These are phyloP conservation scores for Xylaria polymorpha DNA, from an alignment of 2,329 filamentous ascomycete species.

Conservation along the genomic window DNA sequence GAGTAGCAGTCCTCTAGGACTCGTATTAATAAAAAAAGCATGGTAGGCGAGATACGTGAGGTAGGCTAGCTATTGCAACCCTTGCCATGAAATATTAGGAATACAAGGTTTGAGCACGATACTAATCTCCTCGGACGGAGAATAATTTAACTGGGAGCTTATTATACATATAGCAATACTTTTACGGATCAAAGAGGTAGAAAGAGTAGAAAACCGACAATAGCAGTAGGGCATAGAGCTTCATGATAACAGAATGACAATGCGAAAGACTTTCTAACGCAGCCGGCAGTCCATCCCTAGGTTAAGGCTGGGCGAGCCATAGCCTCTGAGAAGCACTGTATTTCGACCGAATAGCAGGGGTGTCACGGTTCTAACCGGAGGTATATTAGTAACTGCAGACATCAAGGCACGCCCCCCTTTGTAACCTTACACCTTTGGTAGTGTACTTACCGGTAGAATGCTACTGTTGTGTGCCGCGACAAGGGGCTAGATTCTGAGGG, in stretches of 20 bases:
- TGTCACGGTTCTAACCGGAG: too few relatives aligned
- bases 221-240: too few relatives aligned
- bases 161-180: neutral
- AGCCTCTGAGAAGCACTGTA: neutral
- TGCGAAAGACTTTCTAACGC: neutral
- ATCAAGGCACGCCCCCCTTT: too few relatives aligned
- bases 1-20: neutral
- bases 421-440: too few relatives aligned
- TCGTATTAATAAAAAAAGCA: neutral
- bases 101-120: neutral
- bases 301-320: neutral
- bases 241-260: neutral
- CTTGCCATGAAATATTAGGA: neutral
- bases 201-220: neutral
- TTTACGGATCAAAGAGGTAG: too few relatives aligned
- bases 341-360: neutral
- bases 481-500: too few relatives aligned
- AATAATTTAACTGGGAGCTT: neutral
- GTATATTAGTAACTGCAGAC: too few relatives aligned
- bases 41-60: neutral
- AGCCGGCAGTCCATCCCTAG: neutral
- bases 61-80: neutral
- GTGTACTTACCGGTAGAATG: too few relatives aligned
- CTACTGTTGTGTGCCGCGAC: too few relatives aligned
- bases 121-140: neutral